Conservation (phyloP, 108 stramenopile species). For the Epithemia pelagica region DNA sequence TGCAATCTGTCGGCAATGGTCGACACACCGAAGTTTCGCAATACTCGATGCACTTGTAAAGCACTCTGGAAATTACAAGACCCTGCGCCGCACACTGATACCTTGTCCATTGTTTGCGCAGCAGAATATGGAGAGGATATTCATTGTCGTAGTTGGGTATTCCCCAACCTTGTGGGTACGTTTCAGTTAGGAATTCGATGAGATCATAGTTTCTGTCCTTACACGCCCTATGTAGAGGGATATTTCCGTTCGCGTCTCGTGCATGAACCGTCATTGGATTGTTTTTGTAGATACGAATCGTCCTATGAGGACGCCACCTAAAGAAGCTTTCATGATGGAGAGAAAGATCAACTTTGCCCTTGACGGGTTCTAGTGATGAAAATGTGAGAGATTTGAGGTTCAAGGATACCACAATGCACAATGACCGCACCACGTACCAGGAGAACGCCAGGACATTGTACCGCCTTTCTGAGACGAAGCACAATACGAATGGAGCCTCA, state of each 20-base stretch:
- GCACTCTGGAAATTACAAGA: not conserved
- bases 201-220: not conserved
- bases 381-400: no score
- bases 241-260: not conserved
- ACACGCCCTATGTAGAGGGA: not conserved
- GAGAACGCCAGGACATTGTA: no score
- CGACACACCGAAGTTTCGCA: not conserved
- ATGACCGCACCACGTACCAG: no score
- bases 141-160: not conserved
- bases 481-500: no score
- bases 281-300: not conserved
- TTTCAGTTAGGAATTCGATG: not conserved
- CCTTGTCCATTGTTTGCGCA: not conserved
- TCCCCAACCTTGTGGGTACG: not conserved
- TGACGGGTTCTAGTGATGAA: no score
- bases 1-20: not conserved
- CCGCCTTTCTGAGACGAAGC: no score
- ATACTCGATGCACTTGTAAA: not conserved
- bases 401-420: no score
- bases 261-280: not conserved
- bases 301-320: no score
- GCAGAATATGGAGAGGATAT: not conserved
- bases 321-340: no score
- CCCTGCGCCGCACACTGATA: no score
- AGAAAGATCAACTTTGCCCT: no score